Evolutionary conservation across 2,329 filamentous ascomycete genomes (phyloP), one percentile per base, ranked within the genome.

Genomic region (Pseudocercospora fijiensis): DNA sequence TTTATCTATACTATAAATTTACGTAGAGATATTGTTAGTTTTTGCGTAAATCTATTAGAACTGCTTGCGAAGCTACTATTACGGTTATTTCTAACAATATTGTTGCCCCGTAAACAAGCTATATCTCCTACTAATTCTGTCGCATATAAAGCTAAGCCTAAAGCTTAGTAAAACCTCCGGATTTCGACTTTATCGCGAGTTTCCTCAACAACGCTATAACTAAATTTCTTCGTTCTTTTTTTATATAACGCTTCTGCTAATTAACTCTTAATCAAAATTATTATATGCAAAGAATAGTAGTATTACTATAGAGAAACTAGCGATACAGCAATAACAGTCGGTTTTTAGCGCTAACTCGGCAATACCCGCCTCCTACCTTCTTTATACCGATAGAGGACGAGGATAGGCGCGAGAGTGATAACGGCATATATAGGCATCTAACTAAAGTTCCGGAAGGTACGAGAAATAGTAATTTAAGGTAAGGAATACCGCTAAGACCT

Each of bases 1-100:
- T 2, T 47, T 20, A 13, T 52, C 49, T 52, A 52, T 52, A 52
- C 49, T 52, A 52, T 52, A n/a, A n/a, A n/a, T n/a, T n/a, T n/a
- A n/a, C n/a, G n/a, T n/a, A n/a, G n/a, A 47, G 18, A 8, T 47
- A 47, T 47, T 47, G 18, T 47, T 47, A 47, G 5, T 47, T 47
- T 47, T 47, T 47, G 18, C 6, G 6, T 11, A 18, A 6, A 47
- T 6, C 6, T 47, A n/a, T n/a, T n/a, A n/a, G n/a, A n/a, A n/a
- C n/a, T n/a, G n/a, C n/a, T n/a, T n/a, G n/a, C n/a, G n/a, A n/a
- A n/a, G n/a, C n/a, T n/a, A n/a, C n/a, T n/a, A n/a, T n/a, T n/a
- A n/a, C n/a, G n/a, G n/a, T n/a, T n/a, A n/a, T n/a, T n/a, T n/a
- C n/a, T n/a, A 11, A 9, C 10, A 18, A 11, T 47, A 47, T 47